These are phyloP conservation scores for Ascochyta koolunga DNA, from an alignment of 2,329 filamentous ascomycete genomes.

Conservation along the genomic window DNA sequence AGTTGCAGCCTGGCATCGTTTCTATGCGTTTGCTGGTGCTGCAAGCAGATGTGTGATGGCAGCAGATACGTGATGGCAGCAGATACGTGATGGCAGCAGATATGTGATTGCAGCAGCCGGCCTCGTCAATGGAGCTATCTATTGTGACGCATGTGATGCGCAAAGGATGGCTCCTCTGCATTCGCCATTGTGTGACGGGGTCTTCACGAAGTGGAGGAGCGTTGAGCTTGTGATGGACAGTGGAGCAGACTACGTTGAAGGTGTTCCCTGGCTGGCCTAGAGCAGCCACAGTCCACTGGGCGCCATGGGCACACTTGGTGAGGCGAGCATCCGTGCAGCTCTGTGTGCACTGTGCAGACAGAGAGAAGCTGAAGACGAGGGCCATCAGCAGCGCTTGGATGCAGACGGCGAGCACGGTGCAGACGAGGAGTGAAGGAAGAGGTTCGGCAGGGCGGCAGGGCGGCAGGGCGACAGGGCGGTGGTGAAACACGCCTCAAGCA, in stretches of 20 bases:
- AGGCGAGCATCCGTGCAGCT: slow-evolving; percentile 14
- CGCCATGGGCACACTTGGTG: slow-evolving; percentile 18
- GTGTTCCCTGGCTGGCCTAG: slow-evolving; percentile 14
- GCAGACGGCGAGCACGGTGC: slow-evolving; percentile 8
- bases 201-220: background rate
- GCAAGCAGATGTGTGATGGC: slow-evolving; percentile 2
- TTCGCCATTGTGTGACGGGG: slow-evolving; percentile 13
- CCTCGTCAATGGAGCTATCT: slow-evolving; percentile 12
- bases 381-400: slow-evolving; percentile 10
- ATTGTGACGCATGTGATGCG: slow-evolving; percentile 26
- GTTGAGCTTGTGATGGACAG: background rate
- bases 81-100: slow-evolving; percentile 11
- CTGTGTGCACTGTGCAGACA: slow-evolving; percentile 7
- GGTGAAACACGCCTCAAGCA: slow-evolving; percentile 39
- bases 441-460: slow-evolving; percentile 25
- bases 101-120: slow-evolving; percentile 25
- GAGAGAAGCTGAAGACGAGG: background rate
- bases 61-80: background rate
- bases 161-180: slow-evolving; percentile 1
- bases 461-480: slow-evolving; percentile 25
- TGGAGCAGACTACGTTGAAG: background rate
- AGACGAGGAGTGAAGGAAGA: slow-evolving; percentile 6
- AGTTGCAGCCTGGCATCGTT: slow-evolving; percentile 24
- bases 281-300: slow-evolving; percentile 15
- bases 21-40: slow-evolving; percentile 12